Conservation (phyloP, 2,329 filamentous ascomycete genomes). For the Mariannaea sp. region DNA sequence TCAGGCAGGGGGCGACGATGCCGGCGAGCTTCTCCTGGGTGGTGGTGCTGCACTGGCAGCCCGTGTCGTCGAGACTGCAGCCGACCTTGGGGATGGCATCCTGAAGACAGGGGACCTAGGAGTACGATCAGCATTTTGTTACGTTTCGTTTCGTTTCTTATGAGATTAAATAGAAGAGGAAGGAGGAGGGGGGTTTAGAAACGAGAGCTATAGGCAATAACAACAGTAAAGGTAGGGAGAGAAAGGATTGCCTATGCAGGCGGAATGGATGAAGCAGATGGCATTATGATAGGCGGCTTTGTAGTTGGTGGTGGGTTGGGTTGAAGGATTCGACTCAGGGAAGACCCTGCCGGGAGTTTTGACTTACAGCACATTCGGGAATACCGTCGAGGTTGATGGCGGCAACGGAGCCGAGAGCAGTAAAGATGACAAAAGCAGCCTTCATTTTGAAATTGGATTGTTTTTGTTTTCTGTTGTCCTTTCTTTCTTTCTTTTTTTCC, state of each 20-base stretch:
- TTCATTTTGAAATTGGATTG: slow-evolving; percentile 46
- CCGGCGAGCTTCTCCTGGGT: slow-evolving; percentile 41
- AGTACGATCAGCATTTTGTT: background rate
- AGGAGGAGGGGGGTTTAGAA: background rate
- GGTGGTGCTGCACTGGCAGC: slow-evolving; percentile 46
- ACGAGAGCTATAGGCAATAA: too few species aligned
- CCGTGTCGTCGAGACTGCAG: slow-evolving; percentile 44
- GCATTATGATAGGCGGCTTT: background rate
- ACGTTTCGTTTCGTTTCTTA: too few species aligned
- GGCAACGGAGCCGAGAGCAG: slow-evolving; percentile 40
- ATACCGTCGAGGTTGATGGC: slow-evolving; percentile 46
- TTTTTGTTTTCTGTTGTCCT: background rate
- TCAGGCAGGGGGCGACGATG: slow-evolving; percentile 41
- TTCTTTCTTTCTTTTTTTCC: background rate
- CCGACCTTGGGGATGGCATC: slow-evolving; percentile 43
- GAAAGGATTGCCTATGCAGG: too few species aligned
- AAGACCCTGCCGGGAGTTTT: background rate
- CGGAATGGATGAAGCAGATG: too few species aligned
- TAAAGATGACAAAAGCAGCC: slow-evolving; percentile 41
- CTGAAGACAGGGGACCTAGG: slow-evolving; percentile 43
- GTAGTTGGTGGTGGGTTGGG: background rate
- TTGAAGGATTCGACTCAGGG: too few species aligned
- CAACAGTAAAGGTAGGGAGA: too few species aligned
- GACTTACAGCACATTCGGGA: slow-evolving; percentile 49
- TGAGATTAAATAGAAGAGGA: too few species aligned